phyloP scores from a whole-genome alignment of 2,329 filamentous ascomycete genomes.

The Dendrostoma leiphaemia region DNA sequence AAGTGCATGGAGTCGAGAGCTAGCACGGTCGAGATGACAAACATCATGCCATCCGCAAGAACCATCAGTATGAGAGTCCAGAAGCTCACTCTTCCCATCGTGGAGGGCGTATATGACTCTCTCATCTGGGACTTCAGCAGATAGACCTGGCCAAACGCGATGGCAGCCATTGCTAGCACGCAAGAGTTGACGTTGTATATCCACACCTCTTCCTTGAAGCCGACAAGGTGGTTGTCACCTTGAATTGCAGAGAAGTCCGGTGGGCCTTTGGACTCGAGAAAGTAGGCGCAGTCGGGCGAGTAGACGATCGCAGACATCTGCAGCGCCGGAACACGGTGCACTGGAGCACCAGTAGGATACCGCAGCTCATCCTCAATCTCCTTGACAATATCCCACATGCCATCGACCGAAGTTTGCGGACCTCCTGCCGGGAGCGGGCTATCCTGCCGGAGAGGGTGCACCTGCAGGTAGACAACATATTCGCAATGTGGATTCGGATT shows the following conservation, averaged over 20 bases:
- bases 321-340: slow-evolving; percentile 52
- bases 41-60: slow-evolving; percentile 60
- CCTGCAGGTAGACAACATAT: slow-evolving; percentile 81
- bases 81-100: slow-evolving; percentile 64
- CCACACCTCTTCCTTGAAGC: slow-evolving; percentile 60
- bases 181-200: slow-evolving; percentile 57
- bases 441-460: slow-evolving; percentile 49
- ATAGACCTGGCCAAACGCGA: slow-evolving; percentile 61
- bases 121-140: slow-evolving; percentile 64
- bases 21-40: slow-evolving; percentile 55
- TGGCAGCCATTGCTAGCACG: slow-evolving; percentile 52
- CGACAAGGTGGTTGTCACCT: slow-evolving; percentile 53
- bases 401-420: slow-evolving; percentile 31
- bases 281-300: slow-evolving; percentile 67
- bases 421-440: slow-evolving; percentile 29
- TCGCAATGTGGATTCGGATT: slow-evolving; percentile 77
- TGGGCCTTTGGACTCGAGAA: slow-evolving; percentile 63
- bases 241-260: slow-evolving; percentile 51
- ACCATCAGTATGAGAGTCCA: slow-evolving; percentile 61
- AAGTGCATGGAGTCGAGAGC: slow-evolving; percentile 54
- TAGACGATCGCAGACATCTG: slow-evolving; percentile 63
- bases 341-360: slow-evolving; percentile 58
- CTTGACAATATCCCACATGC: slow-evolving; percentile 40
- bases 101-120: slow-evolving; percentile 66
- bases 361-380: slow-evolving; percentile 63